Conservation (phyloP, 805 yeast genomes). For the Lachancea lanzarotensis region DNA sequence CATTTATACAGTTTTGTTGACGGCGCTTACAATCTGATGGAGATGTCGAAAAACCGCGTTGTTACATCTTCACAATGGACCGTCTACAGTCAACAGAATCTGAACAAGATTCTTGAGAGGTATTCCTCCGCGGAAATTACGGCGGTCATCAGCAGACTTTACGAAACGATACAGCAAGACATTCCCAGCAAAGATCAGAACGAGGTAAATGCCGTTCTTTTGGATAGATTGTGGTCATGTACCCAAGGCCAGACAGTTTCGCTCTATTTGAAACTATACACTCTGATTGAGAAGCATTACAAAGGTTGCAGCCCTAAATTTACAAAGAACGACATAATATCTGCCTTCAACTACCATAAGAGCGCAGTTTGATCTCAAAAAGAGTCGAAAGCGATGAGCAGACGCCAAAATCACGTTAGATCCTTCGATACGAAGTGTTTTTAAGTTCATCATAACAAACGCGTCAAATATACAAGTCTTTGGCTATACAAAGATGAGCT, state of each 20-base stretch:
- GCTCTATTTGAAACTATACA: constrained; percentile 47
- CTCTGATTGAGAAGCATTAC: constrained; percentile 50
- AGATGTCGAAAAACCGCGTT: constrained; percentile 22
- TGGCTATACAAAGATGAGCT: background rate
- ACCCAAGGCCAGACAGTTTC: constrained; percentile 57
- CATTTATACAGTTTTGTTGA: constrained; percentile 59
- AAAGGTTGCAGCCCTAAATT: constrained; percentile 46
- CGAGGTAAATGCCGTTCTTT: constrained; percentile 36
- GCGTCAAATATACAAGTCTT: background rate
- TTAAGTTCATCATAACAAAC: background rate
- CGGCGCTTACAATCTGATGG: constrained; percentile 50
- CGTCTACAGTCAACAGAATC: constrained; percentile 53
- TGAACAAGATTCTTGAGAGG: constrained; percentile 49
- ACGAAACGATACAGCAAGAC: constrained; percentile 51
- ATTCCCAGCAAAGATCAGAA: constrained; percentile 31
- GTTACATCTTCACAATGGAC: constrained; percentile 52
- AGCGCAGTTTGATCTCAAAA: background rate
- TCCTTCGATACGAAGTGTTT: too few species aligned
- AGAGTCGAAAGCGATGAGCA: too few species aligned
- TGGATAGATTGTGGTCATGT: constrained; percentile 63
- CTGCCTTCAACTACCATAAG: constrained; percentile 40
- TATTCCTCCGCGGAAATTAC: constrained; percentile 56
- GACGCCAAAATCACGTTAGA: background rate
- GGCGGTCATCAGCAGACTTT: constrained; percentile 47
- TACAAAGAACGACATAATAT: constrained; percentile 49